Base-by-base conservation (phyloP, 805 yeast genomes). In the Hanseniaspora meyeri region DNA sequence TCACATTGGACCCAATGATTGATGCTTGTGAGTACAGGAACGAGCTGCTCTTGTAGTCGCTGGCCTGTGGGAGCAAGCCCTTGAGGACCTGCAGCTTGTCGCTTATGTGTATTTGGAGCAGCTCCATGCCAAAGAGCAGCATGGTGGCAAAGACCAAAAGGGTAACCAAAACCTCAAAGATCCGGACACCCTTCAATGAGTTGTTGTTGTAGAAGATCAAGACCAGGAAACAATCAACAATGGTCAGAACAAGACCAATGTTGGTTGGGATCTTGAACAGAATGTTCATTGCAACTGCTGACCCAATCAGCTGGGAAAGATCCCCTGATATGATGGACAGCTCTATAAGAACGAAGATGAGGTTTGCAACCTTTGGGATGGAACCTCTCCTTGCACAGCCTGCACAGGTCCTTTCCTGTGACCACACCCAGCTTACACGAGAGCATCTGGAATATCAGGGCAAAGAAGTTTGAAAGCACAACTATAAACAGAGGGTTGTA, bases 261-360 rank as follows among this genome's bases (percentile, higher is more conserved):
- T 87, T 75, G 19, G 93, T 72, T 0, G 97, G 97, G 8, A 93
- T 72, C 2, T 79, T 77, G 66, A 90, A 81, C 45, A 93, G 71
- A 57, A 91, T 87, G 62, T 93, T 88, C 57, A 91, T 75, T 0
- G 97, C 84, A 57, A 91, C 88, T 3, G 97, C 97, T 3, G 96
- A 87, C n/a, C 98, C 98, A 29, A 93, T 91, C 38, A 91, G 96
- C 67, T 91, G 97, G 1, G 98, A 97, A 61, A 93, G 77, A 70
- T 91, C 98, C 0, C 97, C 91, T 1, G 97, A 96, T 45, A 91
- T 82, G 58, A 91, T 91, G 20, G 97, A 95, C 19, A 84, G 71
- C 65, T 91, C 97, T 0, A 97, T 95, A 59, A 90, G 75, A 2
- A 82, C 66, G 67, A 91, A 90, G 27, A 89, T 70, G 34, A 76